phyloP scores from a whole-genome alignment of 1,139 yeast species.

The Arxiozyma slooffiae region DNA sequence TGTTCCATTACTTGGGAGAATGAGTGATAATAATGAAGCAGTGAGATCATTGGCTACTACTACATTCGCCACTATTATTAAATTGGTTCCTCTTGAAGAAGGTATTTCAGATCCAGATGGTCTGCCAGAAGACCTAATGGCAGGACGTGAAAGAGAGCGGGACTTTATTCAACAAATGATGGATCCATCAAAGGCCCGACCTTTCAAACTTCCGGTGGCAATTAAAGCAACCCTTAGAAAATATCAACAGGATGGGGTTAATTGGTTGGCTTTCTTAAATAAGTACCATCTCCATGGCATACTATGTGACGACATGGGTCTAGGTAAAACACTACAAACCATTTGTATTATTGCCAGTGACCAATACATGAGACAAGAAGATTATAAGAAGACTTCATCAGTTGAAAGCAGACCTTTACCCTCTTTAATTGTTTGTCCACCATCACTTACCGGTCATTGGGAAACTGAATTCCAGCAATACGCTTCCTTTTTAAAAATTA shows the following conservation, averaged over 20 bases:
- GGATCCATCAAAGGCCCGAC: conserved; percentile 89
- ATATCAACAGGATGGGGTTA: conserved; percentile 97
- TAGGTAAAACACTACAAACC: conserved; percentile 94
- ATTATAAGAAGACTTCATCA: conserved; percentile 47
- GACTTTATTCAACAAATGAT: conserved; percentile 95
- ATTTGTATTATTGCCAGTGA: conserved; percentile 95
- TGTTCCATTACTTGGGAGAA: conserved; percentile 92
- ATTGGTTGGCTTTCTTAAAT: conserved; percentile 93
- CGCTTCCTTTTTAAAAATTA: conserved; percentile 74
- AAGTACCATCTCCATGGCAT: conserved; percentile 94
- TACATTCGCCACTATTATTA: conserved; percentile 92
- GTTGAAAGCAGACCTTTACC: conserved; percentile 72
- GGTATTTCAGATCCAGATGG: conserved; percentile 96
- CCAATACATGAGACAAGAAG: conserved; percentile 74
- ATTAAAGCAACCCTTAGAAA: conserved; percentile 88
- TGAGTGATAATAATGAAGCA: conserved; percentile 91
- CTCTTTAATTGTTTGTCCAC: conserved; percentile 86
- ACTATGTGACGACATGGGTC: conserved; percentile 98
- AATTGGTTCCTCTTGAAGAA: conserved; percentile 91
- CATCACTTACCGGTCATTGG: conserved; percentile 98
- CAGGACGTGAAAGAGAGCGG: conserved; percentile 87
- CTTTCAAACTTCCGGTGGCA: conserved; percentile 81
- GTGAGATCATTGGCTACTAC: conserved; percentile 89
- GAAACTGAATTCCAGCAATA: conserved; percentile 87
- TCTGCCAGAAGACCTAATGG: conserved; percentile 73